Conservation (phyloP, 768 basidiomycete genomes). For the Tulasnella sp. region DNA sequence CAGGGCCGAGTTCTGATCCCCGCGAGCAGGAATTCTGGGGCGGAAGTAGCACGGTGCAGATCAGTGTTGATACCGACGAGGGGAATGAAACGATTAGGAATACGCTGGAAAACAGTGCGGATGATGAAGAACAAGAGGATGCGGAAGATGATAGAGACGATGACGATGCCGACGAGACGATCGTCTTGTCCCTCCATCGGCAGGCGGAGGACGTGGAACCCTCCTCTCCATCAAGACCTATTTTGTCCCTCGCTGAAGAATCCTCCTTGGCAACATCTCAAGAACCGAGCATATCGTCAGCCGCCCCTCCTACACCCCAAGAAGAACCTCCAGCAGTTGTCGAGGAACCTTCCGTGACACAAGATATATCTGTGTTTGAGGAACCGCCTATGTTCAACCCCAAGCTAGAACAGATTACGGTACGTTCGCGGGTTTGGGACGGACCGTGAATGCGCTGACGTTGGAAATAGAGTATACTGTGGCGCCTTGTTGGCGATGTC, state of each 20-base stretch:
- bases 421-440: not conserved
- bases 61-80: not conserved
- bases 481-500: slow-evolving; percentile 13
- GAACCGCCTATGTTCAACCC: not conserved
- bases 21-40: slow-evolving; percentile 12
- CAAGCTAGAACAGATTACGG: not conserved
- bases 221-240: not conserved
- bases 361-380: not conserved
- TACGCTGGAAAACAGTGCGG: not conserved
- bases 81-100: not conserved
- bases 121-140: slow-evolving; percentile 1
- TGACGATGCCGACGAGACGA: slow-evolving; percentile 6
- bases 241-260: not conserved
- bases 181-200: not conserved
- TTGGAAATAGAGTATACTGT: not conserved
- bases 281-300: no score
- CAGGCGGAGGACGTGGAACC: not conserved
- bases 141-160: not conserved
- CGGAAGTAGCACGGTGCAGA: not conserved
- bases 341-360: not conserved
- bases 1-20: not conserved
- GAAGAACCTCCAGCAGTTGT: not conserved
- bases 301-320: not conserved
- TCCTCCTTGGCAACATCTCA: not conserved
- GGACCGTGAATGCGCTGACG: not conserved